Conservation (phyloP, 176 grass and related monocot genomes). For the Musa beccarii region DNA sequence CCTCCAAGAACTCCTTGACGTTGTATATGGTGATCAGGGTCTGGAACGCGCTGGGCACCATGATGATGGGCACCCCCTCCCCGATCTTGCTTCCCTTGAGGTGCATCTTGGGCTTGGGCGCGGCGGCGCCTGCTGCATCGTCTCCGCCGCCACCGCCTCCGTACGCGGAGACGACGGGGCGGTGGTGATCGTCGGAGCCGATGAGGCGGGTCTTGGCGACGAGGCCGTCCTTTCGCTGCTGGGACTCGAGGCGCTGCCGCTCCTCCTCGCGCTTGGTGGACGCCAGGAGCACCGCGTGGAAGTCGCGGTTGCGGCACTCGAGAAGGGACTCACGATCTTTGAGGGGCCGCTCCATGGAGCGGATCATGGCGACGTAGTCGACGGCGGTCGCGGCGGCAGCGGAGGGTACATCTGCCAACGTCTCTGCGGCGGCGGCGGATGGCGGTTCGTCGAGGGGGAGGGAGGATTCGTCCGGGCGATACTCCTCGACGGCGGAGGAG, state of each 20-base stretch:
- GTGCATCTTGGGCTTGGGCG: conserved; percentile 32
- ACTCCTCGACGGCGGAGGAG: conserved; percentile 7
- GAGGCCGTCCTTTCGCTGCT: conserved; percentile 52
- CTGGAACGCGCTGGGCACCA: conserved; percentile 91
- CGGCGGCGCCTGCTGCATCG: conserved; percentile 19
- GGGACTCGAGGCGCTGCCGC: conserved; percentile 37
- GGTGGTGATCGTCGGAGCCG: conserved; percentile 18
- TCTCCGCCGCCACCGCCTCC: conserved; percentile 19
- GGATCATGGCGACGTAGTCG: conserved; percentile 40
- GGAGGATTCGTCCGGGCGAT: conserved; percentile 21
- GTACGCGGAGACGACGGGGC: conserved; percentile 9
- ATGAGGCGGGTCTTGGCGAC: conserved; percentile 31
- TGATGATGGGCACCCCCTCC: conserved; percentile 80
- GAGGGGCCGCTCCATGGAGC: conserved; percentile 51
- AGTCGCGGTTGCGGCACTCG: conserved; percentile 79
- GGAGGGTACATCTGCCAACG: conserved; percentile 12
- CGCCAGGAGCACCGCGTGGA: conserved; percentile 37
- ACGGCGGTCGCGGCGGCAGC: conserved; percentile 14
- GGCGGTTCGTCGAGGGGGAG: conserved; percentile 31
- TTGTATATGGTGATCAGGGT: conserved; percentile 93
- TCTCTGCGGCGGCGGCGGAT: conserved; percentile 2
- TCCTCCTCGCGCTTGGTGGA: conserved; percentile 61
- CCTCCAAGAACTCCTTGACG: conserved; percentile 85
- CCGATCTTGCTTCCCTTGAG: conserved; percentile 33
- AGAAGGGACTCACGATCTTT: conserved; percentile 75